Evolutionary conservation across 495 filamentous ascomycete species (phyloP).

Genomic region (Rhypophila decipiens): DNA sequence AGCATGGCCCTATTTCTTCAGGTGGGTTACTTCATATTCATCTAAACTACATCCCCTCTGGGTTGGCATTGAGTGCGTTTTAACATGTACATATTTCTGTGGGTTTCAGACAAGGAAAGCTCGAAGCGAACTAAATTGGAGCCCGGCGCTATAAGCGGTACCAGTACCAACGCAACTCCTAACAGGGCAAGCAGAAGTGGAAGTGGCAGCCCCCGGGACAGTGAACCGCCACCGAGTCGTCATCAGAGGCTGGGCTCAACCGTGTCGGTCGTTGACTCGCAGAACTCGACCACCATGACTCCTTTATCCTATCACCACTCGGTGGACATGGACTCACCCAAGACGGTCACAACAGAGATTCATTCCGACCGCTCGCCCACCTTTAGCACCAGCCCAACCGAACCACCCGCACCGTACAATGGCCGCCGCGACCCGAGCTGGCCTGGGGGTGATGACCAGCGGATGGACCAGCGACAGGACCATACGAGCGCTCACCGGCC

Average conservation of each 20-base stretch:
- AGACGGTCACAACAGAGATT: slow-evolving; percentile 8
- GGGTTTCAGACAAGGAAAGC: slow-evolving; percentile 34
- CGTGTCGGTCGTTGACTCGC: slow-evolving; percentile 29
- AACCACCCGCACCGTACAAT: slow-evolving; percentile 1
- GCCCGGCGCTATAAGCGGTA: slow-evolving; percentile 16
- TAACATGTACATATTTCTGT: slow-evolving; percentile 5
- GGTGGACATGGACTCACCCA: slow-evolving; percentile 29
- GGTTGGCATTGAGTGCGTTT: background rate
- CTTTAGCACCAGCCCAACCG: slow-evolving; percentile 14
- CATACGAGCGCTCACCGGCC: slow-evolving; percentile 14
- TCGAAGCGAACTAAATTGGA: slow-evolving; percentile 37
- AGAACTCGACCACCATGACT: slow-evolving; percentile 17
- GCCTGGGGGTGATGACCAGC: slow-evolving; percentile 20
- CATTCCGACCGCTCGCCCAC: slow-evolving; percentile 21
- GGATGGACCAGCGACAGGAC: slow-evolving; percentile 12
- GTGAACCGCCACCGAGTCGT: slow-evolving; percentile 36
- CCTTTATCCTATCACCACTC: slow-evolving; percentile 20
- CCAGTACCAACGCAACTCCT: slow-evolving; percentile 25
- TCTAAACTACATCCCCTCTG: background rate
- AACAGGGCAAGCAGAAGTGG: slow-evolving; percentile 33
- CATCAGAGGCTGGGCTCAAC: slow-evolving; percentile 35
- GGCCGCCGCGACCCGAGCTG: slow-evolving; percentile 12
- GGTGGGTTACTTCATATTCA: slow-evolving; percentile 19
- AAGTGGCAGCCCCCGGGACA: slow-evolving; percentile 37
- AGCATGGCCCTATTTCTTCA: slow-evolving; percentile 47